Conservation (phyloP, 2,329 filamentous ascomycete genomes). For the Leptographium procerum region DNA sequence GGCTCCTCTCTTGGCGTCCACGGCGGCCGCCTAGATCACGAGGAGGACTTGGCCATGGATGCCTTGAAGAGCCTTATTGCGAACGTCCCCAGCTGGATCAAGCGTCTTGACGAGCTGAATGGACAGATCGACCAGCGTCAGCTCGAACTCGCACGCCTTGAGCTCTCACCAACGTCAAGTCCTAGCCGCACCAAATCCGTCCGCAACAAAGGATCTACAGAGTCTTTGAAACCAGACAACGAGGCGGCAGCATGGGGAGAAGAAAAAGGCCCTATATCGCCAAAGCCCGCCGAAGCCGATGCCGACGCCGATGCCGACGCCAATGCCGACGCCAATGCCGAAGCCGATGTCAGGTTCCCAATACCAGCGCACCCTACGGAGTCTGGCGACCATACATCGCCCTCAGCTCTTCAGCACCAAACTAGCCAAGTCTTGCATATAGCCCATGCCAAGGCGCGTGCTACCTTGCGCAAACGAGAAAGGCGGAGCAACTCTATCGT, state of each 20-base stretch:
- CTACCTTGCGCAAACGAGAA: constrained; percentile 34
- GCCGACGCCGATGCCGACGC: neutral
- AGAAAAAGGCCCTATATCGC: neutral
- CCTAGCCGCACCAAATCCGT: constrained; percentile 15
- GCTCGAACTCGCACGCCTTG: constrained; percentile 38
- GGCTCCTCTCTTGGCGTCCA: neutral
- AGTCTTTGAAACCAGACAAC: constrained; percentile 16
- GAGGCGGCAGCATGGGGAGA: constrained; percentile 10
- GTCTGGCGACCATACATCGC: constrained; percentile 7
- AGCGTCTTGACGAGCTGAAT: constrained; percentile 47
- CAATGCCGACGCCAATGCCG: neutral
- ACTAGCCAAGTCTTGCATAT: constrained; percentile 4
- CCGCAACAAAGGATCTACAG: constrained; percentile 16
- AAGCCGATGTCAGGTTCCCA: neutral
- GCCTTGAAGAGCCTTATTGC: constrained; percentile 41
- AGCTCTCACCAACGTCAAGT: constrained; percentile 11
- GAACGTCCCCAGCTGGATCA: constrained; percentile 50
- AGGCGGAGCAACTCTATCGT: constrained; percentile 40
- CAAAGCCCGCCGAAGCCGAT: neutral
- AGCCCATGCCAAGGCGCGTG: constrained; percentile 33
- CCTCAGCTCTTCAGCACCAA: constrained; percentile 7
- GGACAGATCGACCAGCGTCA: constrained; percentile 51
- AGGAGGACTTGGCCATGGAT: constrained; percentile 33
- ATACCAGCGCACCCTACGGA: constrained; percentile 6
- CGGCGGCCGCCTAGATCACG: neutral